Evolutionary conservation across 768 basidiomycete genomes (phyloP), one percentile per base, ranked within the genome.

Genomic region (Suillus clintonianus): DNA sequence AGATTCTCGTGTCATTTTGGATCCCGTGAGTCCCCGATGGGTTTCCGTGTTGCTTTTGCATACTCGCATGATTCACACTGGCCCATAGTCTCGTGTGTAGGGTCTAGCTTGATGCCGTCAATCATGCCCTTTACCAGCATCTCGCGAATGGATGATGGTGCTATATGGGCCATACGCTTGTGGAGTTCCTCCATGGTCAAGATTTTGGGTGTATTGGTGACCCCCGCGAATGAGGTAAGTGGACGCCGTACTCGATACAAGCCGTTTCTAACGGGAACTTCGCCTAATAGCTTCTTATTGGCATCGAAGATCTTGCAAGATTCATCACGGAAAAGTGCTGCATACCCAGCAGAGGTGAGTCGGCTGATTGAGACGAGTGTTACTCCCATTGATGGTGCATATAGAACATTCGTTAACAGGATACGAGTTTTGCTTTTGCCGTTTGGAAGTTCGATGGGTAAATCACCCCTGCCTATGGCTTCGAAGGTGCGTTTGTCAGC

Each of bases 31-130:
- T 65, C 65, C 39, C 64, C 30, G 1, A 67, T 67, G 7, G 62
- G 64, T 42, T 67, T 64, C 1, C 41, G 15, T 2, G 57, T 59
- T 0, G 41, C 48, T 36, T 69, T 69, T 8, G 61, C 63, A 34
- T 67, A 65, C 39, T 63, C 36, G 11, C 66, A 69, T 14, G 64
- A 63, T 17, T 60, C 36, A 32, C 64, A 69, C 22, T 57, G 37
- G 19, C 54, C 64, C 64, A 68, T 66, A 6, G 60, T 60, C 5
- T 34, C 14, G 34, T 55, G 47, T 3, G 24, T 34, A 30, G 43
- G 43, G 15, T 65, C 57, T 0, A 62, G 50, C 17, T 15, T 59
- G 4, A 67, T 22, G 9, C 61, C 64, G 5, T 62, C 32, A 30
- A 67, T 53, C 24, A 59, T 60, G 1, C 54, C 61, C 34, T 64